Evolutionary conservation across 1,284 basidiomycete species (phyloP).

Genomic region (Tetrapyrgos nigripes): DNA sequence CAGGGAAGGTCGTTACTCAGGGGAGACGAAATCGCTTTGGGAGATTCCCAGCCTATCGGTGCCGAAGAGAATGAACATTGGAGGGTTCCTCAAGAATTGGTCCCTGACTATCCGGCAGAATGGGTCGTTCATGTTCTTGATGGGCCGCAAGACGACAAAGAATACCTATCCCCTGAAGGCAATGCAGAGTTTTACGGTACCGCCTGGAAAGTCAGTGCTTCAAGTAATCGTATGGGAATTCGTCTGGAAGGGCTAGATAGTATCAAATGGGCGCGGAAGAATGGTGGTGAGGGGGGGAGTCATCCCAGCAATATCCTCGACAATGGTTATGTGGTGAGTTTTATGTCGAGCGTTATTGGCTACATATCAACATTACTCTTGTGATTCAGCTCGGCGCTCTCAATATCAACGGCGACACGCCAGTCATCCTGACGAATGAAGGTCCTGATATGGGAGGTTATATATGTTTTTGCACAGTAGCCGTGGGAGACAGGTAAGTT

Average conservation of each 20-base stretch:
- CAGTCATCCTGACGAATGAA: constrained; percentile 69
- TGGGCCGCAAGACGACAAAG: constrained; percentile 69
- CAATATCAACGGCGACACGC: constrained; percentile 76
- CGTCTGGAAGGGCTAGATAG: constrained; percentile 51
- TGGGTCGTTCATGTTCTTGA: constrained; percentile 64
- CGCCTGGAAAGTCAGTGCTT: constrained; percentile 57
- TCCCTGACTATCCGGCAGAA: constrained; percentile 53
- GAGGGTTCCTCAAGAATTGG: constrained; percentile 30
- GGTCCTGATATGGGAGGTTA: constrained; percentile 74
- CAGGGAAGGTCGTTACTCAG: constrained; percentile 55
- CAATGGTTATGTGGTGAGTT: constrained; percentile 58
- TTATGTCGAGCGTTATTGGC: background rate
- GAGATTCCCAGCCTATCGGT: constrained; percentile 26
- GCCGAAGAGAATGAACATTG: background rate
- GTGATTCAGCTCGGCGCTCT: constrained; percentile 57
- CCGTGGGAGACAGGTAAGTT: constrained; percentile 56
- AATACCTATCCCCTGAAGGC: constrained; percentile 58
- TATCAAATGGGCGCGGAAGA: constrained; percentile 65
- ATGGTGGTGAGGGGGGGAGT: constrained; percentile 74
- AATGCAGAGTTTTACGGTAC: constrained; percentile 54
- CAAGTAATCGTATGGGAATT: constrained; percentile 69
- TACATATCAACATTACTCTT: too few relatives aligned
- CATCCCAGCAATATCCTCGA: constrained; percentile 79
- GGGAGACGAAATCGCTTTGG: constrained; percentile 52
- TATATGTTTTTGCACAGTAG: constrained; percentile 59